These are phyloP conservation scores for Leccinellum rugosiceps DNA, from an alignment of 768 basidiomycete species.

Conservation along the genomic window DNA sequence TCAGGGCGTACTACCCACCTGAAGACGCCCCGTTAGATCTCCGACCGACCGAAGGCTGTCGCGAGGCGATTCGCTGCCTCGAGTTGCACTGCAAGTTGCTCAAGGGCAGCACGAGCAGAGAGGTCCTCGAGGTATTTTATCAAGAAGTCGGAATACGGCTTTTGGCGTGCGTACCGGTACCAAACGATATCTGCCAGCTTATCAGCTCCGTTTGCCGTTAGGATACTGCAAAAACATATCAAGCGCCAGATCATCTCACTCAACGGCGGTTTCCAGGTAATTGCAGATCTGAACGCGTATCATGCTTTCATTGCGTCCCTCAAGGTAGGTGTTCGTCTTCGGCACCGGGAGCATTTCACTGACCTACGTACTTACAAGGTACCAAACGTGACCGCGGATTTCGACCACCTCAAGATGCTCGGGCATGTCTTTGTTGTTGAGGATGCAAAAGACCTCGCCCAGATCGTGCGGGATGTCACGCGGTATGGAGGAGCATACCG, in stretches of 20 bases:
- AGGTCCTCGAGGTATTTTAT: conserved; percentile 96
- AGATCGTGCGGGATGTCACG: conserved; percentile 93
- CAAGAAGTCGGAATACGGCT: conserved; percentile 94
- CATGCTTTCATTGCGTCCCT: conserved; percentile 84
- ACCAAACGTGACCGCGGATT: conserved; percentile 80
- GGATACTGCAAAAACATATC: conserved; percentile 94
- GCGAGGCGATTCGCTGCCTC: conserved; percentile 85
- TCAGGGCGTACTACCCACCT: conserved; percentile 87
- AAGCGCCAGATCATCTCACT: conserved; percentile 97
- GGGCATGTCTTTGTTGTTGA: conserved; percentile 95
- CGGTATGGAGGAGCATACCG: conserved; percentile 93
- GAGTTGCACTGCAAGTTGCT: conserved; percentile 89
- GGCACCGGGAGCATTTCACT: background rate
- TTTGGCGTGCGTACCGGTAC: conserved; percentile 55
- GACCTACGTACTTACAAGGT: conserved; percentile 39
- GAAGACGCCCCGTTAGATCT: conserved; percentile 79
- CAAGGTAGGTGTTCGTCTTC: conserved; percentile 48
- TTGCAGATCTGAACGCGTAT: conserved; percentile 94
- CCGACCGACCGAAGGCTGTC: conserved; percentile 82
- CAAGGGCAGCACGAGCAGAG: conserved; percentile 91
- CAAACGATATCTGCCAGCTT: background rate
- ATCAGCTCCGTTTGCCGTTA: background rate
- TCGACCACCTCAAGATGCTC: conserved; percentile 93
- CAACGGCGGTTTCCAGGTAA: conserved; percentile 91
- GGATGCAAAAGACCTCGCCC: conserved; percentile 93